Evolutionary conservation across 2,329 filamentous ascomycete genomes (phyloP).

Genomic region (Xylariomycetidae sp.): DNA sequence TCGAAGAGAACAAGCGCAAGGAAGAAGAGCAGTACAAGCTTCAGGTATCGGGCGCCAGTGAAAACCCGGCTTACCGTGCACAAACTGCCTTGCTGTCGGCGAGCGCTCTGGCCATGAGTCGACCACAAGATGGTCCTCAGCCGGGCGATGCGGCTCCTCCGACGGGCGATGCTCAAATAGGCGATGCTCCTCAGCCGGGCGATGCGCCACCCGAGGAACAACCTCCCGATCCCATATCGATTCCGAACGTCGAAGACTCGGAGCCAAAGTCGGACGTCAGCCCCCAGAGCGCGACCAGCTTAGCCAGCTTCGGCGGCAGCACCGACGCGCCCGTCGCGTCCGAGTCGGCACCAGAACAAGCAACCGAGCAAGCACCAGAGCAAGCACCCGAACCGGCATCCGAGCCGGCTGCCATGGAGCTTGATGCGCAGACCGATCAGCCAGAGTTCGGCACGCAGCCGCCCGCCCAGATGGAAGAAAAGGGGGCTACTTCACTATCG

Average conservation of each 20-base stretch:
- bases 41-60: conserved; percentile 39
- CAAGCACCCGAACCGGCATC: no score
- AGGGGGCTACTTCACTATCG: conserved; percentile 44
- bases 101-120: conserved; percentile 47
- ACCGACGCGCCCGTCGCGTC: conserved; percentile 36
- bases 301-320: conserved; percentile 36
- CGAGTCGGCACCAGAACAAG: no score
- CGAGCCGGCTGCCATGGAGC: conserved; percentile 50
- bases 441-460: conserved; percentile 32
- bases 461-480: conserved; percentile 45
- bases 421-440: conserved; percentile 38
- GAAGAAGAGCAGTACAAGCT: conserved; percentile 38
- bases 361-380: no score
- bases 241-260: conserved; percentile 23
- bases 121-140: conserved; percentile 44
- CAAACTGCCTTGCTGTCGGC: conserved; percentile 50
- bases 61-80: conserved; percentile 48
- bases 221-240: conserved; percentile 19
- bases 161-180: neutral
- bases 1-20: conserved; percentile 47
- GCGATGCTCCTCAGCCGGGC: conserved; percentile 5
- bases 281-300: conserved; percentile 35
- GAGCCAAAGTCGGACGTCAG: conserved; percentile 34
- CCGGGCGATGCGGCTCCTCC: conserved; percentile 4
- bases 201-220: neutral